Percentiles rank a stretch among this genome's conserved stretches.
These are phyloP conservation scores for Teratosphaeriaceae sp. DNA, from an alignment of 2,329 filamentous ascomycete genomes.

Conservation along the genomic window DNA sequence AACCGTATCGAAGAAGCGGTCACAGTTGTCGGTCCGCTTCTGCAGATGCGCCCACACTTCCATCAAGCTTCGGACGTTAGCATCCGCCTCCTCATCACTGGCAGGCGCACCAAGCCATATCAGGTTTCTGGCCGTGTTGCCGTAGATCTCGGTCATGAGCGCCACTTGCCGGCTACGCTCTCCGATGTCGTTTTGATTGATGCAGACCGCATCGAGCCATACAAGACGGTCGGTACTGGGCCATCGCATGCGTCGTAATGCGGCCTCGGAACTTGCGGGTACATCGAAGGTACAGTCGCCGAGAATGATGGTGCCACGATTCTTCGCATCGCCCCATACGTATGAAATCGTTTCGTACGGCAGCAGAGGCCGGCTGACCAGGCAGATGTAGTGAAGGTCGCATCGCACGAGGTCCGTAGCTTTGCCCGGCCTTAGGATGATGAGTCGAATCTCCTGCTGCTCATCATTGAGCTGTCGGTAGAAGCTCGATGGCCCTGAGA, in stretches of 20 bases:
- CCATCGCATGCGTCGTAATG: neutral
- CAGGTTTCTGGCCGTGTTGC: neutral
- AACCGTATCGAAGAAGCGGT: neutral
- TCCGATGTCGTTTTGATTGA: neutral
- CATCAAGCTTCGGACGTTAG: too few relatives aligned
- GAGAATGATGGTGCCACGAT: neutral
- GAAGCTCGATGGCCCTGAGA: too few relatives aligned
- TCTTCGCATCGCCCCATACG: neutral
- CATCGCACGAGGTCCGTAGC: neutral
- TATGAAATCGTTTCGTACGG: neutral
- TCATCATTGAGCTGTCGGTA: too few relatives aligned
- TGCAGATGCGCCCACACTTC: too few relatives aligned
- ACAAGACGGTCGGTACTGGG: neutral
- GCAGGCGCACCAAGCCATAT: neutral
- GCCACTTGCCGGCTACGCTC: neutral
- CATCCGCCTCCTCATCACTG: neutral
- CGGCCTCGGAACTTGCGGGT: neutral
- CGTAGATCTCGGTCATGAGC: neutral
- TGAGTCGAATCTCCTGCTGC: neutral
- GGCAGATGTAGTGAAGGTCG: neutral
- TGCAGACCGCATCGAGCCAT: conserved; percentile 2
- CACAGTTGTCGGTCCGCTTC: neutral
- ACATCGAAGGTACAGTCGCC: neutral
- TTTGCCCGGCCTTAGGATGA: neutral
- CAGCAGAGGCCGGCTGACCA: neutral